These are phyloP conservation scores for Podosphaera xanthii DNA, from an alignment of 2,329 filamentous ascomycete genomes.

Conservation along the genomic window DNA sequence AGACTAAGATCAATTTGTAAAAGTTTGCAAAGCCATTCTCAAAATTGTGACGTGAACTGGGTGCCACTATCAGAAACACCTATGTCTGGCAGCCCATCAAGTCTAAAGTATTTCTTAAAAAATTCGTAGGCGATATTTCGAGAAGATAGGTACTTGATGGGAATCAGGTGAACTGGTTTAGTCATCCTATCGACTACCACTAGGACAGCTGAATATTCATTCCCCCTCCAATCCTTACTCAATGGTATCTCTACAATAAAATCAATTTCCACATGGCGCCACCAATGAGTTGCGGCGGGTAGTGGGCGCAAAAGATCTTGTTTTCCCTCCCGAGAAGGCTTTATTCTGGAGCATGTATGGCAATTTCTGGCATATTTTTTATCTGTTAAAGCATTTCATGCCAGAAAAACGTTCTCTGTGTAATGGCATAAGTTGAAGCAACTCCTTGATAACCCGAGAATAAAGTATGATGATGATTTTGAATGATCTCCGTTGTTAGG, in stretches of 20 bases:
- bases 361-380: neutral
- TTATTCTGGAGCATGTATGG: neutral
- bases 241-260: neutral
- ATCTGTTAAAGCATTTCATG: neutral
- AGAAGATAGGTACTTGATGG: neutral
- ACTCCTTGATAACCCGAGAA: neutral
- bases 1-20: slow-evolving; percentile 2
- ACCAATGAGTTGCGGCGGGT: neutral
- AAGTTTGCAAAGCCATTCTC: slow-evolving; percentile 3
- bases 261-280: neutral
- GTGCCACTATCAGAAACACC: slow-evolving; percentile 5
- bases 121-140: neutral
- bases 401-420: neutral
- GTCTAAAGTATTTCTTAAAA: neutral
- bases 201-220: neutral
- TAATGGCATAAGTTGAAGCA: neutral
- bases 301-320: neutral
- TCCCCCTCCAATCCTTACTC: neutral
- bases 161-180: neutral
- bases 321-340: neutral
- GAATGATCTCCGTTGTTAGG: neutral
- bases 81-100: slow-evolving; percentile 1
- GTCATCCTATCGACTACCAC: neutral
- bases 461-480: neutral
- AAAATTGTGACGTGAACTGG: slow-evolving; percentile 6